These are phyloP conservation scores for Ascochyta fabae DNA, from an alignment of 2,329 filamentous ascomycete genomes.

Conservation along the genomic window DNA sequence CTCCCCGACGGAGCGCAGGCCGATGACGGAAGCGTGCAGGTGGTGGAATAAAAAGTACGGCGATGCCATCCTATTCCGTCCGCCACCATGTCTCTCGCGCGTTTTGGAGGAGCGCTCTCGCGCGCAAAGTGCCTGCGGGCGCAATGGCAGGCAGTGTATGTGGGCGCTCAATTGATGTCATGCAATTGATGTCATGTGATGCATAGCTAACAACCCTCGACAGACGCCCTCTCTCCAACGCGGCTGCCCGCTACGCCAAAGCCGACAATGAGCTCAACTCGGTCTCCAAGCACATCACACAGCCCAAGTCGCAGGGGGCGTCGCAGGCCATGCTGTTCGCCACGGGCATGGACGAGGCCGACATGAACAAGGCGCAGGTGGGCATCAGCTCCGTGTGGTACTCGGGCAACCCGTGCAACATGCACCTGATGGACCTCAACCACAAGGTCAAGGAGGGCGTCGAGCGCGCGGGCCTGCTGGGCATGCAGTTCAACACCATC, in stretches of 20 bases:
- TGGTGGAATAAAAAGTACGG: conserved; percentile 35
- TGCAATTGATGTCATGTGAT: not conserved
- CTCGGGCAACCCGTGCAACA: conserved; percentile 98
- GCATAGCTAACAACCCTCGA: conserved; percentile 13
- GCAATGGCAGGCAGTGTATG: conserved; percentile 45
- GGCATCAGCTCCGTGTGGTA: conserved; percentile 99
- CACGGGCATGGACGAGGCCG: conserved; percentile 82
- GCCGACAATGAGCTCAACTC: conserved; percentile 66
- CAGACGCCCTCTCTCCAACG: conserved; percentile 47
- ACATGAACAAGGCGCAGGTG: conserved; percentile 96
- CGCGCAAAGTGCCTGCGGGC: conserved; percentile 41
- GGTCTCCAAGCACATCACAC: conserved; percentile 83
- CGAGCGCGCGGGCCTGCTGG: conserved; percentile 78
- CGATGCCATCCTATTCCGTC: conserved; percentile 23
- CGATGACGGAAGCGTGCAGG: not conserved
- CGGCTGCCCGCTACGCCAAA: conserved; percentile 36
- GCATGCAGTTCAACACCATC: conserved; percentile 99
- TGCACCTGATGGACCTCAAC: conserved; percentile 94
- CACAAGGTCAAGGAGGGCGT: conserved; percentile 76
- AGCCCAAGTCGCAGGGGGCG: conserved; percentile 96
- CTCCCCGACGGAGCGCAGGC: conserved; percentile 24
- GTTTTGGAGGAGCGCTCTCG: conserved; percentile 42
- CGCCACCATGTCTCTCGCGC: conserved; percentile 44
- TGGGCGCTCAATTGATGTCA: not conserved
- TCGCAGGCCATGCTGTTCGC: conserved; percentile 99